These are phyloP conservation scores for Thuja plicata DNA, from an alignment of 83 land plant genomes.

Conservation along the genomic window DNA sequence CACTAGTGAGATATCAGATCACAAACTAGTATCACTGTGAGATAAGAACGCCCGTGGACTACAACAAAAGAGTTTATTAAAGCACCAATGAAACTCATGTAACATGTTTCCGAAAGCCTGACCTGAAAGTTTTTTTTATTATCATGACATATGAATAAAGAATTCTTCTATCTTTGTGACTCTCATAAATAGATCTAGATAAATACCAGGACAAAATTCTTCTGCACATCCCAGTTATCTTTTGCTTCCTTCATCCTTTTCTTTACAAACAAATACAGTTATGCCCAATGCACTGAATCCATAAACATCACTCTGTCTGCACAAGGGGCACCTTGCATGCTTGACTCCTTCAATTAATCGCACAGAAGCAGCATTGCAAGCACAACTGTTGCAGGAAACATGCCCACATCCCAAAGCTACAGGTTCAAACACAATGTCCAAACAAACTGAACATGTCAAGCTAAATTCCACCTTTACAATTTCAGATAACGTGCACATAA, in stretches of 20 bases:
- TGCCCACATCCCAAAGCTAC: conserved; percentile 43
- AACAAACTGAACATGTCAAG: conserved; percentile 39
- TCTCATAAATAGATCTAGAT: not conserved
- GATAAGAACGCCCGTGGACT: no score
- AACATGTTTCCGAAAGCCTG: not conserved
- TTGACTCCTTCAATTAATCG: conserved; percentile 32
- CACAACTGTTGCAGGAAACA: conserved; percentile 57
- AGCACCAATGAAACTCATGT: not conserved
- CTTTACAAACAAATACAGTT: no score
- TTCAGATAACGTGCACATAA: conserved; percentile 32
- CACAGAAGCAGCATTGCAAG: conserved; percentile 48
- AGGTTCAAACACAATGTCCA: conserved; percentile 53
- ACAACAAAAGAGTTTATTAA: no score
- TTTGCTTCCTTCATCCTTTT: conserved; percentile 55
- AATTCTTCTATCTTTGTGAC: not conserved
- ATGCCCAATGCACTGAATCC: conserved; percentile 36
- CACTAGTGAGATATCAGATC: no score
- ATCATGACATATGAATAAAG: not conserved
- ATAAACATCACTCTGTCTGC: conserved; percentile 46
- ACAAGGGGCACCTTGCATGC: conserved; percentile 41
- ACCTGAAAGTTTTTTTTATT: not conserved
- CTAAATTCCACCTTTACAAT: conserved; percentile 26
- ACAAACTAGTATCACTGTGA: no score
- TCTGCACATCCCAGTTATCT: conserved; percentile 47
- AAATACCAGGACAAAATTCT: conserved; percentile 27